Conservation (phyloP, 352 stramenopile species). For the Globisporangium recalcitrans region DNA sequence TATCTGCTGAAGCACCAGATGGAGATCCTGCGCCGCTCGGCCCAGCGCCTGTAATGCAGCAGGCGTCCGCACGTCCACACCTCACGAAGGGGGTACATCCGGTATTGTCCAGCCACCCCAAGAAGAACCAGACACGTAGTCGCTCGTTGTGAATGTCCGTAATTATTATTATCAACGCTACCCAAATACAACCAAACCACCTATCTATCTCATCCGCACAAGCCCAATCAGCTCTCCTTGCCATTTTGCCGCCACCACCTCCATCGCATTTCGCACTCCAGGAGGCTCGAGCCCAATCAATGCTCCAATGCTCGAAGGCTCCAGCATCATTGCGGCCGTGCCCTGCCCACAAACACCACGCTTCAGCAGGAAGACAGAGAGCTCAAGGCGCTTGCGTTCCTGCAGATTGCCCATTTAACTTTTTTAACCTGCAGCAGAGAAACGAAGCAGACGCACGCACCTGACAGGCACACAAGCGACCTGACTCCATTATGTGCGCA, state of each 20-base stretch:
- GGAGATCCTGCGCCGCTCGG: conserved; percentile 50
- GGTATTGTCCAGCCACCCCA: too few relatives aligned
- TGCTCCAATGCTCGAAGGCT: too few relatives aligned
- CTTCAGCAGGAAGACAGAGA: too few relatives aligned
- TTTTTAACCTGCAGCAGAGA: background rate
- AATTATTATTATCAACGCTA: background rate
- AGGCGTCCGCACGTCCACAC: too few relatives aligned
- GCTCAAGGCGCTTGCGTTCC: background rate
- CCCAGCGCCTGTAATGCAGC: conserved; percentile 29
- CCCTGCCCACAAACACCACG: too few relatives aligned
- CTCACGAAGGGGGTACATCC: too few relatives aligned
- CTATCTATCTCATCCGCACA: background rate
- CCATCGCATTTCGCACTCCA: background rate
- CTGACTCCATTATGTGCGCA: too few relatives aligned
- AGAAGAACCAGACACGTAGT: background rate
- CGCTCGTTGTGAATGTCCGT: conserved; percentile 3
- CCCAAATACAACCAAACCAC: background rate
- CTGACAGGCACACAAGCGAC: too few relatives aligned
- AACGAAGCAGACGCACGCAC: background rate
- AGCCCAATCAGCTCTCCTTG: too few relatives aligned
- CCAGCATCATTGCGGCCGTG: too few relatives aligned
- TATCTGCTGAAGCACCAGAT: conserved; percentile 62
- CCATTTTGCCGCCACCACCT: too few relatives aligned
- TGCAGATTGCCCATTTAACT: background rate
- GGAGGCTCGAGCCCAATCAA: too few relatives aligned